A percentile compares a stretch with the other conserved stretches of the same genome.
These are phyloP conservation scores for Paramecium sonneborni DNA, from an alignment of 73 alveolate species.

Conservation along the genomic window DNA sequence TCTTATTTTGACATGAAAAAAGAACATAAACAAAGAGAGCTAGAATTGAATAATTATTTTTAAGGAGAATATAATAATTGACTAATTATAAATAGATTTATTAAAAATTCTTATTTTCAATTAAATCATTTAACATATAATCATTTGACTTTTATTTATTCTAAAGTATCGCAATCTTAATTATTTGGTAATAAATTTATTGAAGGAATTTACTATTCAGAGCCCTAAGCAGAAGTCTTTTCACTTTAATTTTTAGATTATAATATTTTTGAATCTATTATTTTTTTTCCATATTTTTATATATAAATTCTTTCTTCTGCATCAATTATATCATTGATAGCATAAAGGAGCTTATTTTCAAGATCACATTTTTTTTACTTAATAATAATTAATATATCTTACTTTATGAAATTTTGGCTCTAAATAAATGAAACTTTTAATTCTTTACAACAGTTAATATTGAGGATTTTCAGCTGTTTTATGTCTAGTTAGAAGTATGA, in stretches of 20 bases:
- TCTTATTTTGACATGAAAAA: constrained; percentile 1
- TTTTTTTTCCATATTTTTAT: not conserved
- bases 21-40: not conserved
- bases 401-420: not conserved
- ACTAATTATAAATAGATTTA: not conserved
- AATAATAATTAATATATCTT: not conserved
- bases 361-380: not conserved
- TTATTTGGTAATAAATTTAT: not conserved
- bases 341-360: not conserved
- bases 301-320: not conserved
- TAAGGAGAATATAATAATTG: not conserved
- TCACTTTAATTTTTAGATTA: not conserved
- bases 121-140: not conserved
- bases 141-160: not conserved
- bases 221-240: not conserved
- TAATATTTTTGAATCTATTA: not conserved
- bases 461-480: not conserved
- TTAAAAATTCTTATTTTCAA: not conserved
- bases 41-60: not conserved
- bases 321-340: not conserved
- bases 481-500: not conserved
- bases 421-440: not conserved
- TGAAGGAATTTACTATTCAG: not conserved
- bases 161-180: not conserved
- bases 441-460: not conserved